A percentile compares a stretch with the other conserved stretches of the same genome.
These are phyloP conservation scores for Halteria grandinella DNA, from an alignment of 73 alveolate species.

Conservation along the genomic window DNA sequence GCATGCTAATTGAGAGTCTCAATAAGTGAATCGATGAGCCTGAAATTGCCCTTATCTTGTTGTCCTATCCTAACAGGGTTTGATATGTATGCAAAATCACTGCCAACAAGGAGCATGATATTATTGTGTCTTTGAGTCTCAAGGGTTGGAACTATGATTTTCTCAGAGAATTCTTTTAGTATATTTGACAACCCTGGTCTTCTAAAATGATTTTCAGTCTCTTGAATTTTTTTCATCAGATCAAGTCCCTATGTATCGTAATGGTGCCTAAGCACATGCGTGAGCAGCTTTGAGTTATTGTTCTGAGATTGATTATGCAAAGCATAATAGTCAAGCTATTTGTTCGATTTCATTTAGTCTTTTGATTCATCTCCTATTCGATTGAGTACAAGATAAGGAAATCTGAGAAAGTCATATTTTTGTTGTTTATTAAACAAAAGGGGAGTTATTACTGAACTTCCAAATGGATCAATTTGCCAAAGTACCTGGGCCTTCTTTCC, in stretches of 20 bases:
- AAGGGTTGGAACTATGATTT: neutral
- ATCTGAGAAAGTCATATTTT: conserved; percentile 38
- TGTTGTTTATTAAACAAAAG: neutral
- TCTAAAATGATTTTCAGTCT: neutral
- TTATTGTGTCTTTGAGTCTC: neutral
- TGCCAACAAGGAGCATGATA: conserved; percentile 52
- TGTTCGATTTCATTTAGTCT: conserved; percentile 15
- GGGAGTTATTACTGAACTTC: conserved; percentile 18
- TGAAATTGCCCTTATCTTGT: conserved; percentile 6
- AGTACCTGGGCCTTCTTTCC: neutral
- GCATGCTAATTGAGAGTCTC: conserved; percentile 35
- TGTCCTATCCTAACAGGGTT: neutral
- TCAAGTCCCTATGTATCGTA: conserved; percentile 46
- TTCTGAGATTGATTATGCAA: too few relatives aligned
- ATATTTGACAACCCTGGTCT: conserved; percentile 7
- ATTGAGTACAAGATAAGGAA: conserved; percentile 40
- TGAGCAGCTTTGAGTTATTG: conserved; percentile 10
- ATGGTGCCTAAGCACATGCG: conserved; percentile 57
- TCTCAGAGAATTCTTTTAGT: neutral
- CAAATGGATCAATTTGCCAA: conserved; percentile 61
- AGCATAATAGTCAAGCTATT: too few relatives aligned
- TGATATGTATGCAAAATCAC: conserved; percentile 45
- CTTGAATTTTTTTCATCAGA: neutral
- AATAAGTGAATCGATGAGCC: conserved; percentile 10
- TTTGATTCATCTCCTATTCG: conserved; percentile 61